phyloP scores from a whole-genome alignment of 257 asterid species.

The Nicotiana sylvestris region DNA sequence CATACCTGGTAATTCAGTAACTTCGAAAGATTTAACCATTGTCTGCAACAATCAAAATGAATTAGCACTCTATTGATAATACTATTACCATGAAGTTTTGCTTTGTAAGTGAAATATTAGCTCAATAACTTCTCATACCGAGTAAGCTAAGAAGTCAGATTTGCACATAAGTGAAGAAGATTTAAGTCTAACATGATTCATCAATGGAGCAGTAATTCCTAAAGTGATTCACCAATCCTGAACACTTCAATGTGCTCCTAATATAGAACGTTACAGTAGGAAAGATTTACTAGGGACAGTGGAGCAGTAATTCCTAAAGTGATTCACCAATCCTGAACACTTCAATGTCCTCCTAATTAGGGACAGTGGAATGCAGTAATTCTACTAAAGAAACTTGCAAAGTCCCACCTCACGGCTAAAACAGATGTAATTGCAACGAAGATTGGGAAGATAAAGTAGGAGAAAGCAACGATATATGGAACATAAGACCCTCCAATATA shows the following conservation, averaged over 20 bases:
- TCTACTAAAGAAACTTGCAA: constrained; percentile 9
- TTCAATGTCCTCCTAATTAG: neutral
- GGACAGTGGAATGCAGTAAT: neutral
- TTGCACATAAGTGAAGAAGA: neutral
- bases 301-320: neutral
- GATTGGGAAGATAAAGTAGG: neutral
- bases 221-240: too few relatives aligned
- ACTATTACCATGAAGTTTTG: neutral
- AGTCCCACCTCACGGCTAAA: neutral
- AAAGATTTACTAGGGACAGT: neutral
- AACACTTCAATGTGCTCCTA: neutral
- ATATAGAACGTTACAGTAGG: neutral
- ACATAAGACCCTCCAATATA: neutral
- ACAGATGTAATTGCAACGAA: neutral
- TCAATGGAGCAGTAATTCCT: neutral
- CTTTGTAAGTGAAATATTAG: neutral
- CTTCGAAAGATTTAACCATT: constrained; percentile 93
- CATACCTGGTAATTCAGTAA: constrained; percentile 91
- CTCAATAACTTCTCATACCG: neutral
- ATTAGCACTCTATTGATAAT: constrained; percentile 5
- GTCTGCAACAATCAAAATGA: constrained; percentile 48
- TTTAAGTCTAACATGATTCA: neutral
- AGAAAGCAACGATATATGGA: neutral
- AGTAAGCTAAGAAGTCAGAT: neutral
- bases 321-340: neutral